phyloP scores from a whole-genome alignment of 352 stramenopile species.

The Globisporangium uncinulatum region DNA sequence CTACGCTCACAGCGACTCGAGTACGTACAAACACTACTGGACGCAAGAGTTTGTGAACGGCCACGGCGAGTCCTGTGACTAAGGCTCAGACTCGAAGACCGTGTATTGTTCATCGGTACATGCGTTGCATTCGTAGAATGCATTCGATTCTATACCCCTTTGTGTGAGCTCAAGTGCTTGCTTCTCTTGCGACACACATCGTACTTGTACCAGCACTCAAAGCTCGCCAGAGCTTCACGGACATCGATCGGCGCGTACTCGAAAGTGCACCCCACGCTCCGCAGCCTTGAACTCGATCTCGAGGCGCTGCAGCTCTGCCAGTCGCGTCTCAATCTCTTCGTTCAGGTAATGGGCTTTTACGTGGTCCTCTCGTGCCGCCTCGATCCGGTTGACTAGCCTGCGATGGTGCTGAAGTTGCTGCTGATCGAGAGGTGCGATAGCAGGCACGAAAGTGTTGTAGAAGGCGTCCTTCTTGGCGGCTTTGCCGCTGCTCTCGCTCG shows the following conservation, averaged over 20 bases:
- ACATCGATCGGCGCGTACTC: constrained; percentile 44
- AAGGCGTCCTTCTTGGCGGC: constrained; percentile 36
- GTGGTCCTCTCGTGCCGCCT: constrained; percentile 7
- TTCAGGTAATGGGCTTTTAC: constrained; percentile 56
- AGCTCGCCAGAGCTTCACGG: constrained; percentile 15
- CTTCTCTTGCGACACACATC: too few relatives aligned
- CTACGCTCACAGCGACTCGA: too few relatives aligned
- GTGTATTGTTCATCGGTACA: too few relatives aligned
- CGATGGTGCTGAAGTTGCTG: not conserved
- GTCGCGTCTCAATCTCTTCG: constrained; percentile 38
- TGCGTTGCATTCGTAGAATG: too few relatives aligned
- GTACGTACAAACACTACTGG: too few relatives aligned
- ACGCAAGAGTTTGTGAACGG: too few relatives aligned
- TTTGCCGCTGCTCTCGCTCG: constrained; percentile 20
- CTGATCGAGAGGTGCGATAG: constrained; percentile 19
- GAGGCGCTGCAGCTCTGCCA: constrained; percentile 36
- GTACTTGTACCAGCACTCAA: too few relatives aligned
- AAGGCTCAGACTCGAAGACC: too few relatives aligned
- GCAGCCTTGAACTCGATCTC: constrained; percentile 59
- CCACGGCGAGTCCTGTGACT: too few relatives aligned
- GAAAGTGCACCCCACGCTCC: constrained; percentile 51
- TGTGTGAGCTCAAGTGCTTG: too few relatives aligned
- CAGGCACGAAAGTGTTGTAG: constrained; percentile 60
- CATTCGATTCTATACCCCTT: too few relatives aligned
- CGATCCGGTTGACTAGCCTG: not conserved